Evolutionary conservation across 169 alveolate species (phyloP).

Genomic region (Eimeria sp.): DNA sequence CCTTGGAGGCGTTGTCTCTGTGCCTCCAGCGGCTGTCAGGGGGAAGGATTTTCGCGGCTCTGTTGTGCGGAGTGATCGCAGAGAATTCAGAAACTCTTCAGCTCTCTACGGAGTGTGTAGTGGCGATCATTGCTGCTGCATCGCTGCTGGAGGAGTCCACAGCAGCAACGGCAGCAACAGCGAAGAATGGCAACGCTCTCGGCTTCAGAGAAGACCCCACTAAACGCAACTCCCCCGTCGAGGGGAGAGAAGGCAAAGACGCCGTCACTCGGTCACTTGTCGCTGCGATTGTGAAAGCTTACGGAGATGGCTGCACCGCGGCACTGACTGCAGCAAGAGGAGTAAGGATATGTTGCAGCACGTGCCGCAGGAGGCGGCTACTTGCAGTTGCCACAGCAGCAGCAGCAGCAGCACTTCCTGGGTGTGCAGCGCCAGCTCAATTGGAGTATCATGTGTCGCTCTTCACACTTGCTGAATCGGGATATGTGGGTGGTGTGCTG

Average conservation of each 20-base stretch:
- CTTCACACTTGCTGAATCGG: not conserved
- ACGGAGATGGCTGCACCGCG: slow-evolving; percentile 56
- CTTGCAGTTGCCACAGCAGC: not conserved
- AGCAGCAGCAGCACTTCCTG: not conserved
- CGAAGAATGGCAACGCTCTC: not conserved
- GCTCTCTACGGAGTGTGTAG: slow-evolving; percentile 46
- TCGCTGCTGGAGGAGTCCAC: slow-evolving; percentile 50
- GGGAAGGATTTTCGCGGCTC: slow-evolving; percentile 22
- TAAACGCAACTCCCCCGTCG: not conserved
- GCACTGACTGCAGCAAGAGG: slow-evolving; percentile 60
- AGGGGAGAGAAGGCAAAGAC: not conserved
- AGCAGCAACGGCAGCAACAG: slow-evolving; percentile 47
- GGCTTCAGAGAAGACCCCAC: not conserved
- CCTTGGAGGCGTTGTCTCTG: slow-evolving; percentile 30
- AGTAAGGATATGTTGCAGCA: not conserved
- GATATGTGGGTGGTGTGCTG: not conserved
- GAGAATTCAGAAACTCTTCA: slow-evolving; percentile 32
- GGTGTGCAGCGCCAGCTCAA: not conserved
- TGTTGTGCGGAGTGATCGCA: slow-evolving; percentile 25
- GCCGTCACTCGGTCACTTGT: not conserved
- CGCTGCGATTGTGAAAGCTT: slow-evolving; percentile 18
- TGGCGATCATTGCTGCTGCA: slow-evolving; percentile 28
- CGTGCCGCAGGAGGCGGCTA: not conserved
- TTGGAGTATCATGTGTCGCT: not conserved
- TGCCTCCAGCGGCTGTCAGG: slow-evolving; percentile 17